These are phyloP conservation scores for Oxyria digyna DNA, from an alignment of 148 eudicot species.

Conservation along the genomic window DNA sequence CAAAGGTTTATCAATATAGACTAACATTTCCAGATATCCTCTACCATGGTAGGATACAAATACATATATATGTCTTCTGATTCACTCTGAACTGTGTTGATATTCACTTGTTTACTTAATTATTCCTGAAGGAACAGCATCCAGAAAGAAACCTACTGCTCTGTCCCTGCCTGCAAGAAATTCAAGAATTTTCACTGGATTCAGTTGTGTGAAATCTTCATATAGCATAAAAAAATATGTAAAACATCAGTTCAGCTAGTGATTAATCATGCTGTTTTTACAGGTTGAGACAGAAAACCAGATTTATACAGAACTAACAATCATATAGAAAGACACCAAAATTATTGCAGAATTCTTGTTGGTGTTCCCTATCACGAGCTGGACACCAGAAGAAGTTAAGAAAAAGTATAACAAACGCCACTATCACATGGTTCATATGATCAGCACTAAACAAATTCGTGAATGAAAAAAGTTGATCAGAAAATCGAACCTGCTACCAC, in stretches of 20 bases:
- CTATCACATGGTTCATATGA: no score
- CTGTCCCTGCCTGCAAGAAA: conserved; percentile 10
- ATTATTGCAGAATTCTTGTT: no score
- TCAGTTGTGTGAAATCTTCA: not conserved
- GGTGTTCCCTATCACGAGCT: no score
- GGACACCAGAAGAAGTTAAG: no score
- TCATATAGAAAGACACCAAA: no score
- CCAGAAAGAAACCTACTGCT: conserved; percentile 21
- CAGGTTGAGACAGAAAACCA: no score
- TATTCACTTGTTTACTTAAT: not conserved
- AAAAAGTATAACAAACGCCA: not conserved
- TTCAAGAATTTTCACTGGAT: not conserved
- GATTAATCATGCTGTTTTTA: no score
- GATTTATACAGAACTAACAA: no score
- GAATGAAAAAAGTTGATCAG: not conserved
- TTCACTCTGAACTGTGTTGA: not conserved
- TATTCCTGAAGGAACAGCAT: conserved; percentile 23
- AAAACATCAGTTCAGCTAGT: not conserved
- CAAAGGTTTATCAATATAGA: not conserved
- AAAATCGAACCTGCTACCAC: not conserved
- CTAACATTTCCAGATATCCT: not conserved
- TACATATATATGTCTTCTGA: not conserved
- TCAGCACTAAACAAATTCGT: not conserved
- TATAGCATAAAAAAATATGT: not conserved
- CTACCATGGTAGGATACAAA: no score